Evolutionary conservation across 768 basidiomycete species (phyloP).

Genomic region (Suillus americanus): DNA sequence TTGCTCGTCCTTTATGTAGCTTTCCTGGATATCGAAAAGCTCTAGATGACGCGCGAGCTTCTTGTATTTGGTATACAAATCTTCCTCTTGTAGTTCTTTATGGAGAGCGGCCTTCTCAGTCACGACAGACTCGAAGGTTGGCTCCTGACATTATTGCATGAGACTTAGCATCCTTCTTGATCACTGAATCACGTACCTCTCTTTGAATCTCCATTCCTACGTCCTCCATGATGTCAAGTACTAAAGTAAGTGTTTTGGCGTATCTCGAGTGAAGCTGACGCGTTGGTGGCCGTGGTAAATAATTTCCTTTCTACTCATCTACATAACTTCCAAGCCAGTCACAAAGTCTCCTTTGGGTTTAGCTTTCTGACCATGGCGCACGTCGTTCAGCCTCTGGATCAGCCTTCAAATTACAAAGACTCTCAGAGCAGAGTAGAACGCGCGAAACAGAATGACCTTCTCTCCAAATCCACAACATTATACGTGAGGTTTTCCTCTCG

Average conservation of each 20-base stretch:
- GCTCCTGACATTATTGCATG: conserved; percentile 57
- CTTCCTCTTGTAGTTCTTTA: conserved; percentile 86
- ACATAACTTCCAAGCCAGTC: neutral
- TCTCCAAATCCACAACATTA: conserved; percentile 82
- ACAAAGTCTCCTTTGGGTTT: neutral
- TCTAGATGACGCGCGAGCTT: conserved; percentile 93
- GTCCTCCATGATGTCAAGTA: conserved; percentile 69
- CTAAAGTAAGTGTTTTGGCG: conserved; percentile 12
- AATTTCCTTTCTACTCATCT: conserved; percentile 22
- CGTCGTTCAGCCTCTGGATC: conserved; percentile 82
- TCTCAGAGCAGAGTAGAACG: conserved; percentile 82
- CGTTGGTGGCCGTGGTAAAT: conserved; percentile 32
- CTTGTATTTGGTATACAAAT: conserved; percentile 97
- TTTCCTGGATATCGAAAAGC: conserved; percentile 91
- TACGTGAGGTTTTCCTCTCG: conserved; percentile 62
- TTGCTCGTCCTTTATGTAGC: conserved; percentile 99
- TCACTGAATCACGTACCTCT: conserved; percentile 51
- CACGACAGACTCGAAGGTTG: conserved; percentile 84
- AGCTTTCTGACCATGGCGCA: conserved; percentile 63
- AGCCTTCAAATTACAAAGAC: conserved; percentile 97
- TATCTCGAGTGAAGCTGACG: conserved; percentile 21
- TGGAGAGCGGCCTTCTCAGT: conserved; percentile 87
- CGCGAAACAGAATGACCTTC: conserved; percentile 74
- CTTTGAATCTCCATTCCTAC: conserved; percentile 83
- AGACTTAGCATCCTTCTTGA: conserved; percentile 6